Percentiles rank a stretch among this genome's conserved stretches.
These are phyloP conservation scores for Colletotrichum cuscutae DNA, from an alignment of 2,329 filamentous ascomycete genomes.

Conservation along the genomic window DNA sequence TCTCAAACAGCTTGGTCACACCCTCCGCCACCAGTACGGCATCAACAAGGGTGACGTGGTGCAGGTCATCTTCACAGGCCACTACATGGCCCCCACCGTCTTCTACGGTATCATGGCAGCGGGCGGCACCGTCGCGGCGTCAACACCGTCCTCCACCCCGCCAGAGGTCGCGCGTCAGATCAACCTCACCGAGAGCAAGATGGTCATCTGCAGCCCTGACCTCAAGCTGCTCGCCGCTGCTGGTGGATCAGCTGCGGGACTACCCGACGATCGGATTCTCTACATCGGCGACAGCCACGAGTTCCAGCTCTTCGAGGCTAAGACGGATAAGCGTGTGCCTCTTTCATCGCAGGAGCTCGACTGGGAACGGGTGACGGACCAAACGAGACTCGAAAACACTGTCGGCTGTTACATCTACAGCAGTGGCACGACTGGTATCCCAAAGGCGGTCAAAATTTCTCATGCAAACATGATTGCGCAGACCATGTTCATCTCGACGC, in stretches of 20 bases:
- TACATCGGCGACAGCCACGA: conserved; percentile 35
- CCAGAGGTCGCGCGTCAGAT: conserved; percentile 61
- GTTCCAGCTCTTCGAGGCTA: conserved; percentile 42
- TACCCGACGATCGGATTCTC: conserved; percentile 48
- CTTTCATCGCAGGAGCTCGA: conserved; percentile 51
- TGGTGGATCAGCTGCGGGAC: conserved; percentile 57
- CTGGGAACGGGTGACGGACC: conserved; percentile 66
- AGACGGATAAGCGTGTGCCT: conserved; percentile 42
- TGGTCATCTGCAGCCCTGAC: conserved; percentile 59
- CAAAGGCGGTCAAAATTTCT: conserved; percentile 58
- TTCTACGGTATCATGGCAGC: conserved; percentile 68
- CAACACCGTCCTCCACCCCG: conserved; percentile 59
- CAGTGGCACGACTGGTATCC: conserved; percentile 59
- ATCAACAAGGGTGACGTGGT: conserved; percentile 62
- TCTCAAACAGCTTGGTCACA: conserved; percentile 63
- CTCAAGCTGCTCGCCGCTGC: conserved; percentile 57
- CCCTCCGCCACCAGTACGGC: conserved; percentile 62
- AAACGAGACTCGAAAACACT: conserved; percentile 51
- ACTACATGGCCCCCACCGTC: conserved; percentile 62
- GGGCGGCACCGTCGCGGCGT: conserved; percentile 68
- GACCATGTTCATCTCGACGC: conserved; percentile 43
- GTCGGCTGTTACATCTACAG: conserved; percentile 58
- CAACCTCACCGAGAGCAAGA: conserved; percentile 47
- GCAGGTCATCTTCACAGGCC: conserved; percentile 65
- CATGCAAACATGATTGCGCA: conserved; percentile 56